Percentiles rank a stretch among this genome's conserved stretches.
Evolutionary conservation across 768 basidiomycete species (phyloP).

Genomic region (Tricholoma matsutake): DNA sequence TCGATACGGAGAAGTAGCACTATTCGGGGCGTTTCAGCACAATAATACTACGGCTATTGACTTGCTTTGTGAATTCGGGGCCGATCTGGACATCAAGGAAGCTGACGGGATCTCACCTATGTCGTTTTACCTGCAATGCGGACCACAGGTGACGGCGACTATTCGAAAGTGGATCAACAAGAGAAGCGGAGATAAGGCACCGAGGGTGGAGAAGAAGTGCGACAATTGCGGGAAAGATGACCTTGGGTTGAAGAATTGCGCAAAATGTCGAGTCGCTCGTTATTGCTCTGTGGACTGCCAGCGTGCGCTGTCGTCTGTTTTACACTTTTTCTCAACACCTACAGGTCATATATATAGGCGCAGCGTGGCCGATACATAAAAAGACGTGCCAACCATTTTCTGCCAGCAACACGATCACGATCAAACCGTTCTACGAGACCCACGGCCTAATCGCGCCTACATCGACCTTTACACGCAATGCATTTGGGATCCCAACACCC

Average conservation of each 20-base stretch:
- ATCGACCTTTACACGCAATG: slow-evolving; percentile 27
- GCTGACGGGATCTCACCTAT: slow-evolving; percentile 37
- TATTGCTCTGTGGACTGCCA: slow-evolving; percentile 59
- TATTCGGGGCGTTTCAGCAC: slow-evolving; percentile 31
- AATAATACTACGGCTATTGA: slow-evolving; percentile 34
- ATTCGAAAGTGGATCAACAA: slow-evolving; percentile 47
- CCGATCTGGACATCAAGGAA: slow-evolving; percentile 39
- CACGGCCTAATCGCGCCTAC: slow-evolving; percentile 15
- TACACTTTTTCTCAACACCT: neutral
- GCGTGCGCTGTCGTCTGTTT: slow-evolving; percentile 31
- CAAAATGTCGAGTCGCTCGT: slow-evolving; percentile 39
- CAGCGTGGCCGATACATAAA: slow-evolving; percentile 50
- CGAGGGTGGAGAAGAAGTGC: slow-evolving; percentile 44
- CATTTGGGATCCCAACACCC: slow-evolving; percentile 23
- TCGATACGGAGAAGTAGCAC: slow-evolving; percentile 44
- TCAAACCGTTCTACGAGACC: slow-evolving; percentile 41
- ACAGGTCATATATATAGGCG: slow-evolving; percentile 27
- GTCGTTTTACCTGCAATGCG: slow-evolving; percentile 29
- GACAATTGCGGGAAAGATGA: slow-evolving; percentile 30
- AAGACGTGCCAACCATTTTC: slow-evolving; percentile 43
- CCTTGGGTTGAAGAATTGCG: slow-evolving; percentile 38
- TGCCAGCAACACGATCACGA: slow-evolving; percentile 38
- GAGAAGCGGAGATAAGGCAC: slow-evolving; percentile 40
- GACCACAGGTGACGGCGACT: slow-evolving; percentile 42
- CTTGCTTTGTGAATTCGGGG: slow-evolving; percentile 47